phyloP scores from a whole-genome alignment of 2,329 filamentous ascomycete species.

The Delphinella strobiligena region DNA sequence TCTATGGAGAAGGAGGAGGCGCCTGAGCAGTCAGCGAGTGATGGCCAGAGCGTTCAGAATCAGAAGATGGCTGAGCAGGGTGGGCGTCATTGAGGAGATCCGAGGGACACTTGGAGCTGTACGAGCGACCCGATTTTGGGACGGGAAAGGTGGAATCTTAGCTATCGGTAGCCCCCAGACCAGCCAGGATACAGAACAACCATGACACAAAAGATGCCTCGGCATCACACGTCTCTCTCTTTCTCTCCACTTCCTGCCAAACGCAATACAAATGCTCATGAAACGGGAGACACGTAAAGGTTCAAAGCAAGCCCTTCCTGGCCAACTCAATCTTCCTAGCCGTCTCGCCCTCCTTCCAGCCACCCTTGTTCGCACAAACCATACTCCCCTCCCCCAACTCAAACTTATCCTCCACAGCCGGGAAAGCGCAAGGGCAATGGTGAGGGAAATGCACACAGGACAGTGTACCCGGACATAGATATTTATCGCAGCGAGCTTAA shows the following conservation, averaged over 20 bases:
- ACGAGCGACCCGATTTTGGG: too few species aligned
- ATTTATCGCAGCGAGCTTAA: slow-evolving; percentile 82
- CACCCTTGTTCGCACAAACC: slow-evolving; percentile 63
- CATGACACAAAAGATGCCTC: too few species aligned
- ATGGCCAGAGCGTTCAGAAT: too few species aligned
- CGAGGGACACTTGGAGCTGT: too few species aligned
- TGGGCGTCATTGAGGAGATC: too few species aligned
- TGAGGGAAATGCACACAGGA: slow-evolving; percentile 94
- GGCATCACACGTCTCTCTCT: too few species aligned
- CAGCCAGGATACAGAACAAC: too few species aligned
- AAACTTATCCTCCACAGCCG: slow-evolving; percentile 50
- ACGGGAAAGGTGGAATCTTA: too few species aligned
- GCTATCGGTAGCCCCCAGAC: too few species aligned
- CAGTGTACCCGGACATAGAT: slow-evolving; percentile 87
- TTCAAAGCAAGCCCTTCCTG: slow-evolving; percentile 60
- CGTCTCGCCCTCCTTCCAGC: slow-evolving; percentile 60
- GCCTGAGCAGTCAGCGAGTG: background rate
- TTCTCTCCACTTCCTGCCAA: too few species aligned
- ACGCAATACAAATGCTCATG: too few species aligned
- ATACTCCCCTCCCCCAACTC: slow-evolving; percentile 62
- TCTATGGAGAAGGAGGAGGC: background rate
- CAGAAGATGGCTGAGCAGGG: background rate
- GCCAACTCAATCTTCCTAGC: slow-evolving; percentile 67
- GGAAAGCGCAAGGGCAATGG: slow-evolving; percentile 86
- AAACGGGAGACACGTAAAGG: too few species aligned